Percentiles rank a stretch among this genome's conserved stretches.
phyloP scores from a whole-genome alignment of 2,329 filamentous ascomycete genomes.

The Phyllosticta capitalensis region DNA sequence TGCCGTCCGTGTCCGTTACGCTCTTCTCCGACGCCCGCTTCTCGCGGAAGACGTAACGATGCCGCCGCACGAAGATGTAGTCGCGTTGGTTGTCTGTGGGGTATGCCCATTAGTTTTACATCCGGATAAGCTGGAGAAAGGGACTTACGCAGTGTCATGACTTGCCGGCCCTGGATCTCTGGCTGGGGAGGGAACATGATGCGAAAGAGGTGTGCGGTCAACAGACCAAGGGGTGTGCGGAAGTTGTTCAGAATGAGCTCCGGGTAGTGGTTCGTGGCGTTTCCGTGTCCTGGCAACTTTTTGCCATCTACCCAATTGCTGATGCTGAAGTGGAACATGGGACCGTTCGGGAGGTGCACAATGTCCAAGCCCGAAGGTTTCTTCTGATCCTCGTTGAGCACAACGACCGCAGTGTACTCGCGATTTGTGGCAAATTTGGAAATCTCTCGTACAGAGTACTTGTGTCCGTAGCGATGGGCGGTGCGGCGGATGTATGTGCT shows the following conservation, averaged over 20 bases:
- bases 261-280: slow-evolving; percentile 80
- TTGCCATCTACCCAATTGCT: slow-evolving; percentile 85
- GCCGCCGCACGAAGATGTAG: slow-evolving; percentile 85
- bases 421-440: slow-evolving; percentile 73
- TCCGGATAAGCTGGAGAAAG: no score
- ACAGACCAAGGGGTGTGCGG: slow-evolving; percentile 78
- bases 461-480: slow-evolving; percentile 73
- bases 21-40: slow-evolving; percentile 80
- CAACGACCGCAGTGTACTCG: slow-evolving; percentile 72
- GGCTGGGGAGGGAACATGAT: slow-evolving; percentile 71
- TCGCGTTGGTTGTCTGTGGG: slow-evolving; percentile 71
- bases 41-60: slow-evolving; percentile 88
- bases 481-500: slow-evolving; percentile 74
- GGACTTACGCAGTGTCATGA: slow-evolving; percentile 60
- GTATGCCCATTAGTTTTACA: background rate
- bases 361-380: slow-evolving; percentile 72
- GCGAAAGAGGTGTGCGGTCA: slow-evolving; percentile 76
- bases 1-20: slow-evolving; percentile 71
- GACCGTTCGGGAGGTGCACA: slow-evolving; percentile 72
- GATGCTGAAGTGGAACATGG: slow-evolving; percentile 87
- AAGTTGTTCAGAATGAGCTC: slow-evolving; percentile 92
- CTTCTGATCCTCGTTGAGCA: slow-evolving; percentile 86
- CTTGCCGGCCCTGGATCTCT: slow-evolving; percentile 76
- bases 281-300: slow-evolving; percentile 81
- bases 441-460: slow-evolving; percentile 89